Conservation (phyloP, 192 early-diverging fungal species). For the Linnemannia exigua region DNA sequence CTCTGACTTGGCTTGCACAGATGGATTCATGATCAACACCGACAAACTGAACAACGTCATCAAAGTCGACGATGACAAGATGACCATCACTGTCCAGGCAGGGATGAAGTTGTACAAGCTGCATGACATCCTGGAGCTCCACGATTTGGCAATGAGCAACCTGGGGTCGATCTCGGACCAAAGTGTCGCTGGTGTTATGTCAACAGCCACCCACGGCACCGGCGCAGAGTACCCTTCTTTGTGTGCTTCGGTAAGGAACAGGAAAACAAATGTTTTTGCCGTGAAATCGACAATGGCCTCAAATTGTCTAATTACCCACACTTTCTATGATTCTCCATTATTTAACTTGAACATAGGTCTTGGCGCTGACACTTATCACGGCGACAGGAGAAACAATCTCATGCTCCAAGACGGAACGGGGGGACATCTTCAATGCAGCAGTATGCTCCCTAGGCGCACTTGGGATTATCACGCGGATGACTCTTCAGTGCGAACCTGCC, state of each 20-base stretch:
- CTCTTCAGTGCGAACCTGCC: conserved; percentile 74
- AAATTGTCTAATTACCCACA: background rate
- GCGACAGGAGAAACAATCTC: conserved; percentile 62
- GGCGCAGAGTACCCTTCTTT: conserved; percentile 73
- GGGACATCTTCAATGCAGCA: conserved; percentile 76
- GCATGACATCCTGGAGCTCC: conserved; percentile 66
- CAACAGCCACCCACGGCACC: conserved; percentile 81
- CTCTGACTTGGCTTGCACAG: conserved; percentile 78
- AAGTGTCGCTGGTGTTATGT: conserved; percentile 77
- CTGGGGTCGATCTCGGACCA: conserved; percentile 84
- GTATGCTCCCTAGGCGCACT: conserved; percentile 77
- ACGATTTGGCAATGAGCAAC: conserved; percentile 74
- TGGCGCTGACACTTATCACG: conserved; percentile 73
- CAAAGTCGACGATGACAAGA: conserved; percentile 58
- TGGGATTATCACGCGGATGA: conserved; percentile 77
- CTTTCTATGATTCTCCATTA: background rate
- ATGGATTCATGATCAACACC: conserved; percentile 77
- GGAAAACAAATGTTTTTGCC: background rate
- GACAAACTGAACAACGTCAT: conserved; percentile 72
- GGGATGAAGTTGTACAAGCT: conserved; percentile 76
- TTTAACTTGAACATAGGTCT: conserved; percentile 44
- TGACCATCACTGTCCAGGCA: conserved; percentile 72
- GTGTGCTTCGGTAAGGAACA: conserved; percentile 65
- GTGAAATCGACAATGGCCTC: background rate
- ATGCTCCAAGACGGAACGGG: conserved; percentile 62